phyloP scores from a whole-genome alignment of 78 protist genomes.

The Dictyostelium purpureum region DNA sequence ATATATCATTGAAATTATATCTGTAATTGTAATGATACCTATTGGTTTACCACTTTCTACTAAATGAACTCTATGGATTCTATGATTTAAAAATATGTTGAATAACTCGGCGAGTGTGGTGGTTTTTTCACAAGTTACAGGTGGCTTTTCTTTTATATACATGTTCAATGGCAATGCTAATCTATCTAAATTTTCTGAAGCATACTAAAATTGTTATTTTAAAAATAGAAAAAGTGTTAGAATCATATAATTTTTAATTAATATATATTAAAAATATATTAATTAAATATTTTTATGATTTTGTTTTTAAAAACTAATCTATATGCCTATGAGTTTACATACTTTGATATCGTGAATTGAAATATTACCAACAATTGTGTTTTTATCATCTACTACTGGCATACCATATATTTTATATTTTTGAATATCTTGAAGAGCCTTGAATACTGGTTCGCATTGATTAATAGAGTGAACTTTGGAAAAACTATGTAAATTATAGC shows the following conservation, averaged over 20 bases:
- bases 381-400: slow-evolving; percentile 43
- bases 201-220: background rate
- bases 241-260: background rate
- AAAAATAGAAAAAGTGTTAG: background rate
- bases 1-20: slow-evolving; percentile 19
- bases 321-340: too few species aligned
- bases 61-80: slow-evolving; percentile 51
- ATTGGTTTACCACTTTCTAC: slow-evolving; percentile 34
- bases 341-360: slow-evolving; percentile 45
- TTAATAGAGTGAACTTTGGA: slow-evolving; percentile 43
- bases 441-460: slow-evolving; percentile 22
- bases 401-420: slow-evolving; percentile 64
- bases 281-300: background rate
- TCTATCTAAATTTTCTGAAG: slow-evolving; percentile 41
- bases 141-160: slow-evolving; percentile 56
- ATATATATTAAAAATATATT: background rate
- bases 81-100: background rate
- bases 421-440: slow-evolving; percentile 39
- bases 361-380: slow-evolving; percentile 48
- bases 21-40: slow-evolving; percentile 60
- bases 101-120: slow-evolving; percentile 19
- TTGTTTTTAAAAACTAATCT: background rate
- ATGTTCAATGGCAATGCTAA: slow-evolving; percentile 22
- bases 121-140: slow-evolving; percentile 11
- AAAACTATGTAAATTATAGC: slow-evolving; percentile 13